Evolutionary conservation across 2,329 filamentous ascomycete species (phyloP).

Genomic region (Botrytis pseudocinerea): DNA sequence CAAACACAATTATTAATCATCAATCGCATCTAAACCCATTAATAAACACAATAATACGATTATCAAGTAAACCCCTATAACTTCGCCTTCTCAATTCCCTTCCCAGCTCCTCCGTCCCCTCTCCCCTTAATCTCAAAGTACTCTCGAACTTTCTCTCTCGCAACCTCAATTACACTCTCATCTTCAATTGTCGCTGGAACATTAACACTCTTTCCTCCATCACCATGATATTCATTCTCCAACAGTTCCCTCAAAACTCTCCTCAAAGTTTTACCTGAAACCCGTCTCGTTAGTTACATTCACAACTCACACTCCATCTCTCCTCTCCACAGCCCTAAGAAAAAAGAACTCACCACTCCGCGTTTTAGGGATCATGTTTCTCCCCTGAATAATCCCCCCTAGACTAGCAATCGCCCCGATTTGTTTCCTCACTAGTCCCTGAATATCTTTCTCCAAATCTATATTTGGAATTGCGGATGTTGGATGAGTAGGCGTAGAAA

Average conservation of each 20-base stretch:
- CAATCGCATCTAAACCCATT: background rate
- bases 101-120: slow-evolving; percentile 33
- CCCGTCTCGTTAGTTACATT: slow-evolving; percentile 48
- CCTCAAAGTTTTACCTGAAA: slow-evolving; percentile 86
- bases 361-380: slow-evolving; percentile 88
- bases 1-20: background rate
- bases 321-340: too few species aligned
- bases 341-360: slow-evolving; percentile 42
- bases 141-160: slow-evolving; percentile 67
- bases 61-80: slow-evolving; percentile 41
- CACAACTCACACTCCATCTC: background rate
- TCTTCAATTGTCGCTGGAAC: slow-evolving; percentile 89
- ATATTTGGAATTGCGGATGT: slow-evolving; percentile 51
- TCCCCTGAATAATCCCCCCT: slow-evolving; percentile 81
- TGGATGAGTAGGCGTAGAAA: slow-evolving; percentile 53
- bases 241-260: slow-evolving; percentile 79
- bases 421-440: slow-evolving; percentile 70
- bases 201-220: slow-evolving; percentile 68
- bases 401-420: slow-evolving; percentile 86
- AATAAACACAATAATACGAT: background rate
- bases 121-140: slow-evolving; percentile 63
- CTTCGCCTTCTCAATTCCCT: slow-evolving; percentile 44
- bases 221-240: slow-evolving; percentile 80
- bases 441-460: slow-evolving; percentile 60
- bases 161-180: slow-evolving; percentile 69